phyloP scores from a whole-genome alignment of 2,329 filamentous ascomycete genomes.

The Calonectria honghensis region DNA sequence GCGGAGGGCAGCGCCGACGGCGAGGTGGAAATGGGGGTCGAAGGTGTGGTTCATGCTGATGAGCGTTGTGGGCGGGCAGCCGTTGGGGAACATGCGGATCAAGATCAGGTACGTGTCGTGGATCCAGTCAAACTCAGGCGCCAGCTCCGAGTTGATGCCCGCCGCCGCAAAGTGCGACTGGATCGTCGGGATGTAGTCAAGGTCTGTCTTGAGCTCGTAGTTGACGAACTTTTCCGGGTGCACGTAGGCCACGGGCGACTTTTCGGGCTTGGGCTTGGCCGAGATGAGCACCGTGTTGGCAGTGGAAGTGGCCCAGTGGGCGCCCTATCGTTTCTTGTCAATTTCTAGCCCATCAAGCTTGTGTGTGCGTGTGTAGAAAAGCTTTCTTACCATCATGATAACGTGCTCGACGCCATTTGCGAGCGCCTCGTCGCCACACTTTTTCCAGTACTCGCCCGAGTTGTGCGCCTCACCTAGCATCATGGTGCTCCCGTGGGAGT shows the following conservation, averaged over 20 bases:
- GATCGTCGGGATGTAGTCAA: slow-evolving; percentile 56
- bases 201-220: slow-evolving; percentile 77
- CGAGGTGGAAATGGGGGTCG: slow-evolving; percentile 52
- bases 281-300: slow-evolving; percentile 72
- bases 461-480: slow-evolving; percentile 51
- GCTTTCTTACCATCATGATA: slow-evolving; percentile 47
- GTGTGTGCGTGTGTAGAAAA: background rate
- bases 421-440: slow-evolving; percentile 49
- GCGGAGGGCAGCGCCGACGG: slow-evolving; percentile 45
- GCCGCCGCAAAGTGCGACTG: slow-evolving; percentile 29
- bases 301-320: slow-evolving; percentile 77
- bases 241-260: slow-evolving; percentile 80
- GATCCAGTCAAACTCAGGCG: slow-evolving; percentile 79
- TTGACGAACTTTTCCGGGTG: slow-evolving; percentile 78
- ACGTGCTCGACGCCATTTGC: slow-evolving; percentile 48
- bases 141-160: slow-evolving; percentile 32
- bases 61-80: slow-evolving; percentile 78
- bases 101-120: slow-evolving; percentile 82
- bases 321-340: slow-evolving; percentile 66
- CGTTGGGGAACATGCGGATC: slow-evolving; percentile 80
- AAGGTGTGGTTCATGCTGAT: slow-evolving; percentile 52
- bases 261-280: slow-evolving; percentile 75
- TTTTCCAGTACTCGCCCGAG: slow-evolving; percentile 50
- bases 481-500: slow-evolving; percentile 53
- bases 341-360: background rate